Base-by-base conservation (phyloP, 2,329 filamentous ascomycete species). In the Iodosphaeria phyllophila region DNA sequence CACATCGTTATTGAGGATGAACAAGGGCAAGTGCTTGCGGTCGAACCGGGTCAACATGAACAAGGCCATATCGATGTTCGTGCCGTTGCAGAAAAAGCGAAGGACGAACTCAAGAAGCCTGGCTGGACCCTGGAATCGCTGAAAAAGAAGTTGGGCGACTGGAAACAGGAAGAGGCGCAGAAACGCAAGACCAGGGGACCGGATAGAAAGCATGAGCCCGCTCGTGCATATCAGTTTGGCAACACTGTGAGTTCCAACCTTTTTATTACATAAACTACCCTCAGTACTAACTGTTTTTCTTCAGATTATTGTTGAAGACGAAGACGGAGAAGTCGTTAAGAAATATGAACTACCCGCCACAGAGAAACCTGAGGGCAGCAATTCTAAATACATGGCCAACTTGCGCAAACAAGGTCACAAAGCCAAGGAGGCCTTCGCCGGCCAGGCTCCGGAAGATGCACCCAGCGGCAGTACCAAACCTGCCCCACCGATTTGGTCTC, bases 291-390 rank as follows among this genome's bases (percentile, higher is more conserved):
- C 38, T 24, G n/a, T n/a, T n/a, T n/a, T 13, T 9, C n/a, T 10
- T 26, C 11, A 79, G 54, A 80, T 91, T 34, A 86, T 91, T 42
- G 76, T 91, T 10, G 79, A 91, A 50, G 78, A 91, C 32, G 75
- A 78, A 45, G 74, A 84, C 37, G 79, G 79, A 21, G 80, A 91
- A 44, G 80, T 91, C 16, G 65, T 91, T 43, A 84, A 84, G 53
- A 72, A 78, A 28, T 84, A 83, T 42, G 73, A 84, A 33, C 62
- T 86, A 15, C 73, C 36, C 0, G 52, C 19, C 19, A 20, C n/a
- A 13, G 13, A 64, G 14, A 66, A 60, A 32, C 31, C 36, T 0
- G 53, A 56, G 8, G 42, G 34, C 31, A 10, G 42, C 10, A 53
- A 48, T 28, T 48, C 65, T 18, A 65, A 64, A 38, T 61, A 62